phyloP scores from a whole-genome alignment of 192 early-diverging fungal genomes.

The Rhizophagus clarus region DNA sequence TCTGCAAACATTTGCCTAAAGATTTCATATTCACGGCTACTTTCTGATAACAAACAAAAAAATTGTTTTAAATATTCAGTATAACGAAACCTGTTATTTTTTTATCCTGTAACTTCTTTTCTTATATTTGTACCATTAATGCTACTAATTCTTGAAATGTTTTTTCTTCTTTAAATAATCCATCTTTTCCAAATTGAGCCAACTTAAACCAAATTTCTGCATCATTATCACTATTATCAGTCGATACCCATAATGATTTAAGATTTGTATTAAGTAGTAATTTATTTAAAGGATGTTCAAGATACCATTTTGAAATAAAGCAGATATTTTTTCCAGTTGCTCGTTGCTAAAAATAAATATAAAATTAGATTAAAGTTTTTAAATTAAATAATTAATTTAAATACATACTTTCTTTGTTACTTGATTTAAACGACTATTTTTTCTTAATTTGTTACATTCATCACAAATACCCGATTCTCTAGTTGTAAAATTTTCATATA shows the following conservation, averaged over 20 bases:
- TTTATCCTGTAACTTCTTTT: neutral
- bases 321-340: neutral
- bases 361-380: neutral
- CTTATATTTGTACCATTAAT: neutral
- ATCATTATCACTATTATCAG: neutral
- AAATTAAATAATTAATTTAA: neutral
- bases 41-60: neutral
- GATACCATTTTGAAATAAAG: neutral
- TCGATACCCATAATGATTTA: neutral
- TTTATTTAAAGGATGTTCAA: neutral
- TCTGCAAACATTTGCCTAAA: neutral
- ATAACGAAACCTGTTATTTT: neutral
- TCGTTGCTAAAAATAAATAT: neutral
- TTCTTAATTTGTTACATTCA: no score
- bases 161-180: neutral
- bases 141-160: neutral
- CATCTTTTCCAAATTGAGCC: neutral
- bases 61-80: neutral
- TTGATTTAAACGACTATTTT: no score
- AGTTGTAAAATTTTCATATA: no score
- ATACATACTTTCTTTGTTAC: neutral
- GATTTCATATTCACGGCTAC: neutral
- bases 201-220: neutral
- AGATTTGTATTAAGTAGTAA: neutral
- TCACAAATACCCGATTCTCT: no score